These are phyloP conservation scores for Cairneyella variabilis DNA, from an alignment of 495 filamentous ascomycete genomes.

Conservation along the genomic window DNA sequence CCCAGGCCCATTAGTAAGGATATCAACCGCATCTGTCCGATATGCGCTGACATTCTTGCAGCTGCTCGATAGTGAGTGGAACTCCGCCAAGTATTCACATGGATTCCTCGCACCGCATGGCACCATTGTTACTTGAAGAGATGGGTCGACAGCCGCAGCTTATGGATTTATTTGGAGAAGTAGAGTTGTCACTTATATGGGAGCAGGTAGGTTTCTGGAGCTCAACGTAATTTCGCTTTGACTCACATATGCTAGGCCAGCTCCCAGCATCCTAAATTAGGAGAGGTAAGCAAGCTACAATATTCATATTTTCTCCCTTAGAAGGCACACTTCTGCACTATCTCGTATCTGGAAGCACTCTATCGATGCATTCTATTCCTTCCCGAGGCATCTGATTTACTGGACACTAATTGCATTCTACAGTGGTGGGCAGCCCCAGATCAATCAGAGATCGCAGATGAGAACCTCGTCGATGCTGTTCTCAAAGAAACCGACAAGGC, in stretches of 20 bases:
- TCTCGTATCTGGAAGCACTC: too few relatives aligned
- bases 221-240: background rate
- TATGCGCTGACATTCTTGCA: background rate
- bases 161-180: background rate
- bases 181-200: conserved; percentile 9
- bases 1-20: background rate
- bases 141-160: background rate
- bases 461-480: background rate
- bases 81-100: conserved; percentile 10
- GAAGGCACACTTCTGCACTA: too few relatives aligned
- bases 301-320: too few relatives aligned
- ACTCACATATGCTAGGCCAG: background rate
- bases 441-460: background rate
- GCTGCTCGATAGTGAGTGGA: conserved; percentile 5
- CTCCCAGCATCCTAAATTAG: background rate
- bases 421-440: conserved; percentile 10
- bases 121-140: background rate
- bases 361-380: too few relatives aligned
- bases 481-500: conserved; percentile 1
- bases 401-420: too few relatives aligned
- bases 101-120: background rate
- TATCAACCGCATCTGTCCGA: background rate
- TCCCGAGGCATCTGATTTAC: too few relatives aligned
- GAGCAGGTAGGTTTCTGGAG: background rate
- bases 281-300: too few relatives aligned